phyloP scores from a whole-genome alignment of 768 basidiomycete species.

The Agrocybe praecox region DNA sequence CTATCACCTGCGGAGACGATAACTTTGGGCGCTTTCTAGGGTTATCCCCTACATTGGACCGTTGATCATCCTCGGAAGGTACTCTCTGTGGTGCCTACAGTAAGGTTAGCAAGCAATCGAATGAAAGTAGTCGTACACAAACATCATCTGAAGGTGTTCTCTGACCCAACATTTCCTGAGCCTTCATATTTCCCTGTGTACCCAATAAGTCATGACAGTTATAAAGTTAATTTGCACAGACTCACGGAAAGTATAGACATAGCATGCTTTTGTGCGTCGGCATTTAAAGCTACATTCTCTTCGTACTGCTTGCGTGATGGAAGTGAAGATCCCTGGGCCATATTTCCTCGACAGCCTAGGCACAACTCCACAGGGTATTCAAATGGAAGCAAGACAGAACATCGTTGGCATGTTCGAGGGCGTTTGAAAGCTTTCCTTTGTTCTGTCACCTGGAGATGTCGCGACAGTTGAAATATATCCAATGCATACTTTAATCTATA shows the following conservation, averaged over 20 bases:
- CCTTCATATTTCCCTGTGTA: not conserved
- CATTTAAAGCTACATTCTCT: not conserved
- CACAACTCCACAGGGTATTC: constrained; percentile 4
- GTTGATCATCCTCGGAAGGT: not conserved
- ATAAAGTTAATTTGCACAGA: not conserved
- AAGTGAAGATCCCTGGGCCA: not conserved
- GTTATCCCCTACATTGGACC: not conserved
- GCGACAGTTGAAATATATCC: not conserved
- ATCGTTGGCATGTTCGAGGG: not conserved
- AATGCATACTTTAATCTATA: not conserved
- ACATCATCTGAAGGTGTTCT: not conserved
- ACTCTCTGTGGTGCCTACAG: not conserved
- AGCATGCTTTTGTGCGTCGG: not conserved
- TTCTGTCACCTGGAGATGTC: no score
- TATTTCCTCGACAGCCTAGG: not conserved
- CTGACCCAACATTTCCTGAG: not conserved
- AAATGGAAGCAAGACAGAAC: constrained; percentile 1
- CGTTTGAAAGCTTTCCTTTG: not conserved
- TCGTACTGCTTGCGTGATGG: not conserved
- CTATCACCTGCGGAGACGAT: constrained; percentile 2
- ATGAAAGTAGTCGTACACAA: not conserved
- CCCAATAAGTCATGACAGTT: not conserved
- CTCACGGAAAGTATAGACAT: not conserved
- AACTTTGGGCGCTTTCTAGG: constrained; percentile 14
- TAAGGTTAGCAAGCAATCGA: not conserved